phyloP scores from a whole-genome alignment of 139 green algal genomes.

The Chlorella sp. region DNA sequence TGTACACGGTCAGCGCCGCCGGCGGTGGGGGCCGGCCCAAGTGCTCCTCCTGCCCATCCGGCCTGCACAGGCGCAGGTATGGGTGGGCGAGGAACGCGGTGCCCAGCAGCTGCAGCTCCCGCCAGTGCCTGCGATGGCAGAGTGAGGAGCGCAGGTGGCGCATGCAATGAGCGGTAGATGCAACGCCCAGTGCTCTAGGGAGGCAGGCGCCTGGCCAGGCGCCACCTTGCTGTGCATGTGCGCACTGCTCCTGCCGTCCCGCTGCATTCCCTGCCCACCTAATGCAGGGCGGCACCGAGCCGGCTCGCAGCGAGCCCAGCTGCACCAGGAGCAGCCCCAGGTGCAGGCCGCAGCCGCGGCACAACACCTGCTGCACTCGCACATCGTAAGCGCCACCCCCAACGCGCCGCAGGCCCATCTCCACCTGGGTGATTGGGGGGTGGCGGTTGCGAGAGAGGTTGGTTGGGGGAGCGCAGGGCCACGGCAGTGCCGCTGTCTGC shows the following conservation, averaged over 20 bases:
- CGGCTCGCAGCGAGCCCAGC: constrained; percentile 7
- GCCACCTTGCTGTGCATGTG: no score
- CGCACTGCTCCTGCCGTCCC: neutral
- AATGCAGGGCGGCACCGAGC: neutral
- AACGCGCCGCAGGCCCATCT: neutral
- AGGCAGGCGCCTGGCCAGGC: neutral
- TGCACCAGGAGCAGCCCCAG: constrained; percentile 12
- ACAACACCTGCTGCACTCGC: constrained; percentile 13
- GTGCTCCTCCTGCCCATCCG: constrained; percentile 2
- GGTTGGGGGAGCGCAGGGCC: no score
- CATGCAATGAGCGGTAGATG: neutral
- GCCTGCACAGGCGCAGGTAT: neutral
- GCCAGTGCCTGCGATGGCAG: neutral
- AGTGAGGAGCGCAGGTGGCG: neutral
- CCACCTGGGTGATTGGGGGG: no score
- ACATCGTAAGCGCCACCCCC: neutral
- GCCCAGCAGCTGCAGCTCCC: constrained; percentile 9
- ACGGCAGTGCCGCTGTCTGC: no score
- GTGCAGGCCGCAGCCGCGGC: constrained; percentile 30
- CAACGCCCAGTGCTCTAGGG: neutral
- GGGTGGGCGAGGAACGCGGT: neutral
- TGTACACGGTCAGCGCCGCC: neutral
- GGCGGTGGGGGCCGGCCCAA: neutral
- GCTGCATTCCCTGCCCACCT: neutral
- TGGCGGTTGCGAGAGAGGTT: no score